Evolutionary conservation across 225 moss, liverwort and hornwort species (phyloP), one percentile per base, ranked within the genome.

Genomic region (Physcomitrellopsis africana): DNA sequence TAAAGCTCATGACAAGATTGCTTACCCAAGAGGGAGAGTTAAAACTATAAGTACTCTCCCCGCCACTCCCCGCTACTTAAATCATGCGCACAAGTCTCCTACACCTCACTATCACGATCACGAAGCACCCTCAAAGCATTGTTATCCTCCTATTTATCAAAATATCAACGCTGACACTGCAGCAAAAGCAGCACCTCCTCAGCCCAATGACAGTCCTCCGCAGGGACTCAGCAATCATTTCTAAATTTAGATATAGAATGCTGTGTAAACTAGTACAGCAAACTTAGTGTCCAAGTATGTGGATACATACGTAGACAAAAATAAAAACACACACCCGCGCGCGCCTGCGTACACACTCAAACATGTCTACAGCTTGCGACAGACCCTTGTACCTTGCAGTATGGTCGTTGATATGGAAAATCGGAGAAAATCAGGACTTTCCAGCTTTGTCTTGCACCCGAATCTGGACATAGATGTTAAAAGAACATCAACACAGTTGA

Each of bases 51-150:
- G 29, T 41, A 56, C 47, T 24, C 77, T 44, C 24, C 52, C 24
- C 45, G 49, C 49, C 68, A 14, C 51, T 67, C 60, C 67, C 59
- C 1, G 51, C 18, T 64, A 63, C 12, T 52, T 65, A 24, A 32
- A 63, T 3, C 3, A 56, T 64, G 22, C 58, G 7, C 45, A 4
- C 32, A 37, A 7, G 7, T 37, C 32, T 5, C 32, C 32, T 7
- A 37, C 32, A 37, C 32, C 32, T 37, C 32, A 37, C 4, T 37
- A 37, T 37, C 32, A 37, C 7, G 32, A 20, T 19, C 54, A 70
- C 45, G 29, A 77, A 32, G 24, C 65, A 18, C 73, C 73, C 65
- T 60, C 70, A 15, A 70, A 45, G 17, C 46, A 77, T 14, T 77
- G 54, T 24, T 44, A 27, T 20, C 53, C 79, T 42, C 72, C 77